phyloP scores from a whole-genome alignment of 192 early-diverging fungal species.

The Coemansia sp. region DNA sequence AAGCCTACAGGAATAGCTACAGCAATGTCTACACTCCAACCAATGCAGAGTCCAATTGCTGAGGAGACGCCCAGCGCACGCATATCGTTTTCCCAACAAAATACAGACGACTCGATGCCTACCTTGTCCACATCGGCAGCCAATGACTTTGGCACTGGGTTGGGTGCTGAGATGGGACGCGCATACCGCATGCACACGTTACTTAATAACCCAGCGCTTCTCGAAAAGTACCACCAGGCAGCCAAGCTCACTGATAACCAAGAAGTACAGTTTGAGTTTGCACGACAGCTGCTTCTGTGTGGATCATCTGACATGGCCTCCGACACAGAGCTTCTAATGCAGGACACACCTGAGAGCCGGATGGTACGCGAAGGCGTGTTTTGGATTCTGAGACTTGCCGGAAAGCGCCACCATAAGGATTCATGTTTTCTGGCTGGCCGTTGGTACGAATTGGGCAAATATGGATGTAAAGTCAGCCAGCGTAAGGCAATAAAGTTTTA shows the following conservation, averaged over 20 bases:
- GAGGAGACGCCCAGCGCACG: conserved; percentile 31
- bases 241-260: conserved; percentile 71
- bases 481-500: conserved; percentile 47
- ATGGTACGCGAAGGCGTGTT: conserved; percentile 51
- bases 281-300: conserved; percentile 55
- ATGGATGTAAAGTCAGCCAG: conserved; percentile 36
- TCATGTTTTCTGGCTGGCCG: conserved; percentile 49
- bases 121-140: conserved; percentile 5
- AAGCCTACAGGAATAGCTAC: conserved; percentile 32
- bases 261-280: conserved; percentile 72
- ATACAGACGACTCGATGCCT: conserved; percentile 17
- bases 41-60: conserved; percentile 41
- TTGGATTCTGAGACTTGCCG: conserved; percentile 50
- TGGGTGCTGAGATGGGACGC: conserved; percentile 39
- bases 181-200: conserved; percentile 50
- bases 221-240: conserved; percentile 65
- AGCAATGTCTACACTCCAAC: conserved; percentile 39
- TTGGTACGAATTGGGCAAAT: conserved; percentile 52
- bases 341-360: conserved; percentile 27
- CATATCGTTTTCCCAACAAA: conserved; percentile 34
- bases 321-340: conserved; percentile 14
- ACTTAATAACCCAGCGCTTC: conserved; percentile 46
- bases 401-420: conserved; percentile 35
- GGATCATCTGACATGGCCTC: conserved; percentile 47
- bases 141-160: conserved; percentile 45